phyloP scores from a whole-genome alignment of 2,329 filamentous ascomycete species.

The Penicillium sp. region DNA sequence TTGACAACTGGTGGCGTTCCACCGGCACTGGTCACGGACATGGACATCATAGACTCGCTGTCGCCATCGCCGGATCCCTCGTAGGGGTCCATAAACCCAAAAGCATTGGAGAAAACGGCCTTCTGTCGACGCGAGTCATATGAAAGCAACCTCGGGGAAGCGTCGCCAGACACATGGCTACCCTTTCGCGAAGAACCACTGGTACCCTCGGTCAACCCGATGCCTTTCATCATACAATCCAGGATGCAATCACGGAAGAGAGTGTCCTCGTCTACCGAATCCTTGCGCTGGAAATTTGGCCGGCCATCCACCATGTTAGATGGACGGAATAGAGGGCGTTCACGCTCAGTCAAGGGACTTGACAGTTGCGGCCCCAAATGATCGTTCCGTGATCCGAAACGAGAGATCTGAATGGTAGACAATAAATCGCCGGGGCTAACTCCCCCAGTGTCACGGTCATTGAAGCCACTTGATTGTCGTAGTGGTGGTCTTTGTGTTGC shows the following conservation, averaged over 20 bases:
- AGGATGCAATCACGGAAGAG: conserved; percentile 85
- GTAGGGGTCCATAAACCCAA: conserved; percentile 83
- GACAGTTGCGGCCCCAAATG: conserved; percentile 29
- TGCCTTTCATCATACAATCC: conserved; percentile 91
- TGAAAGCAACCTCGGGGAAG: conserved; percentile 76
- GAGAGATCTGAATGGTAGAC: conserved; percentile 67
- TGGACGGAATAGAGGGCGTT: conserved; percentile 36
- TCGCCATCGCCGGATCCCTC: conserved; percentile 71
- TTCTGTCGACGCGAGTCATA: conserved; percentile 78
- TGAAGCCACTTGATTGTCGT: conserved; percentile 13
- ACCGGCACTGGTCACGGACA: conserved; percentile 61
- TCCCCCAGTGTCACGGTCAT: conserved; percentile 38
- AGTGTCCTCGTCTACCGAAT: conserved; percentile 80
- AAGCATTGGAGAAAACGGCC: conserved; percentile 76
- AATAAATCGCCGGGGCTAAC: conserved; percentile 73
- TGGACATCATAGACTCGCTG: conserved; percentile 70
- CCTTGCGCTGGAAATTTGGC: conserved; percentile 59
- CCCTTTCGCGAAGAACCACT: conserved; percentile 60
- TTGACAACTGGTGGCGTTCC: conserved; percentile 59
- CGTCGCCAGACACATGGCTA: conserved; percentile 66
- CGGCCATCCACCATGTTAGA: conserved; percentile 22
- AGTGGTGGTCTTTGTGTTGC: conserved; percentile 10
- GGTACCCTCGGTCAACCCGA: conserved; percentile 66
- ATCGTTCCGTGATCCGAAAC: conserved; percentile 52
- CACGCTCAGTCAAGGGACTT: conserved; percentile 44